A percentile compares a stretch with the other conserved stretches of the same genome.
These are phyloP conservation scores for Coemansia sp. DNA, from an alignment of 192 early-diverging fungal genomes.

Conservation along the genomic window DNA sequence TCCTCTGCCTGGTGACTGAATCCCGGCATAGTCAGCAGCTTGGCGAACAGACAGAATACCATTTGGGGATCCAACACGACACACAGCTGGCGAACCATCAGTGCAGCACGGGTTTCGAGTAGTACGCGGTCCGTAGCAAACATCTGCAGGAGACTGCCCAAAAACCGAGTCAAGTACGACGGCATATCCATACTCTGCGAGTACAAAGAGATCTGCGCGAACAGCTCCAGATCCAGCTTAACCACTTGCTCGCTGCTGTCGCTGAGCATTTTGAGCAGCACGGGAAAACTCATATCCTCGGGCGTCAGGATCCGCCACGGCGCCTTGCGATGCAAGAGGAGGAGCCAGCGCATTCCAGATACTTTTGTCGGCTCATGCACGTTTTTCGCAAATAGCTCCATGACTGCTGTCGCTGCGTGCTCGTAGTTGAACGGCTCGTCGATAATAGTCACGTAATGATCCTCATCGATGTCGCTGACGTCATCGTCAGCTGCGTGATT, in stretches of 20 bases:
- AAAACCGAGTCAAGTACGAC: slow-evolving; percentile 83
- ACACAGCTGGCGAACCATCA: slow-evolving; percentile 95
- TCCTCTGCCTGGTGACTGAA: slow-evolving; percentile 11
- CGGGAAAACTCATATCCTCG: slow-evolving; percentile 86
- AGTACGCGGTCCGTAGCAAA: slow-evolving; percentile 89
- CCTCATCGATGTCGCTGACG: background rate
- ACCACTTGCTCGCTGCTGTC: slow-evolving; percentile 96
- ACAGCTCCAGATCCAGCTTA: slow-evolving; percentile 85
- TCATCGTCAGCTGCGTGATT: background rate
- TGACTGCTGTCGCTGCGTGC: slow-evolving; percentile 77
- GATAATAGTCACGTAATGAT: slow-evolving; percentile 10
- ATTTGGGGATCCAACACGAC: slow-evolving; percentile 86
- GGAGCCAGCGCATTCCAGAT: slow-evolving; percentile 92
- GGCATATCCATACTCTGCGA: slow-evolving; percentile 46
- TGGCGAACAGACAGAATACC: slow-evolving; percentile 86
- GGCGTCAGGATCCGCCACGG: slow-evolving; percentile 83
- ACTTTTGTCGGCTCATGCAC: slow-evolving; percentile 93
- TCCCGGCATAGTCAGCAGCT: slow-evolving; percentile 71
- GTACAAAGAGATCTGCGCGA: slow-evolving; percentile 91
- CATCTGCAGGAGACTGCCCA: slow-evolving; percentile 84
- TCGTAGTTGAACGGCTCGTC: slow-evolving; percentile 85
- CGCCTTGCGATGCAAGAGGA: slow-evolving; percentile 95
- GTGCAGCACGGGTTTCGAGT: slow-evolving; percentile 84
- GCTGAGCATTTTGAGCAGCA: slow-evolving; percentile 87
- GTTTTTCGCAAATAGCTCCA: slow-evolving; percentile 66